Evolutionary conservation across 495 filamentous ascomycete species (phyloP), one percentile per base, ranked within the genome.

Genomic region (Podospora conica): DNA sequence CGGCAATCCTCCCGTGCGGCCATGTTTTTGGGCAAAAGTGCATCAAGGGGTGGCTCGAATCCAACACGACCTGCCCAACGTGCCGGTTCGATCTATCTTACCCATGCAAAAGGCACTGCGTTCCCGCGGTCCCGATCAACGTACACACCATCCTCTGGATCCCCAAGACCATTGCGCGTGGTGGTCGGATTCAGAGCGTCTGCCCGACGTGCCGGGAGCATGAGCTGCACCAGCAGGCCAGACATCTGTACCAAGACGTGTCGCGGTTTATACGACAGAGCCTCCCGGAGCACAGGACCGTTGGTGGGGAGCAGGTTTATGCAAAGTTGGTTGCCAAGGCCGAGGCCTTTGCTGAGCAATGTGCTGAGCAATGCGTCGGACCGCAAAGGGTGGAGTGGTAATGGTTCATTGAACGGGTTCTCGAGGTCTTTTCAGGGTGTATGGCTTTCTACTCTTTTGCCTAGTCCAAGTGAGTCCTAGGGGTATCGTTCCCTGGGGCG

Each of bases 21-120:
- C 71, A 73, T 33, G 62, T 70, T n/a, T 66, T 68, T 27, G 58
- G 71, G 4, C 1, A 1, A 7, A 7, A 11, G 7, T 73, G 71
- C 57, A 31, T 70, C 25, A 5, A 11, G 0, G 10, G 7, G 4
- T 70, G 68, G 68, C 54, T 68, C 20, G 0, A n/a, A 1, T 8
- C 4, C 10, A 2, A 65, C 10, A 15, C 7, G 53, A 57, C 40
- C 2, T 73, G 71, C 55, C 71, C 71, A 9, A 53, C 31, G 40
- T 73, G 71, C 57, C 64, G 66, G 11, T 22, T 66, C 21, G 2
- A 18, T 2, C 59, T 73, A 18, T 2, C 59, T 73, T 3, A 20
- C 5, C n/a, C 58, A 68, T 61, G 8, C 28, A 53, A 27, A 28
- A 12, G 21, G 9, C 70, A 73, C 55, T 8, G 9, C 3, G 18